Base-by-base conservation (phyloP, 768 basidiomycete species). In the Leccinum arenicola region DNA sequence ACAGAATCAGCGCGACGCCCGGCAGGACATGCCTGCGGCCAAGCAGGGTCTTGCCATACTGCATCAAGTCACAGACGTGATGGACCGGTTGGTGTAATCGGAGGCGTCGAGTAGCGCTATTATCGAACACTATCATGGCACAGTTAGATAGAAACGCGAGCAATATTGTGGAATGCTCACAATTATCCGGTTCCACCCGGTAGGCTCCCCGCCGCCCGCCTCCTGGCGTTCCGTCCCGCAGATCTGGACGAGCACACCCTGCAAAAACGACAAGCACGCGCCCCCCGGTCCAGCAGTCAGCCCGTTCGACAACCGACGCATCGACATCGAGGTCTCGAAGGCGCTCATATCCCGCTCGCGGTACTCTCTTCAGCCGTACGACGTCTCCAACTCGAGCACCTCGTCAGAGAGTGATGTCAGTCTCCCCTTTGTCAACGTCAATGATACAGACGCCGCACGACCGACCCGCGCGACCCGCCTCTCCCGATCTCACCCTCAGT, bases 1-100 rank as follows among this genome's bases (percentile, higher is more conserved):
- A 87, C 25, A 98, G 73, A 50, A 87, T 80, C 5, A 78, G 75
- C 0, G 88, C 82, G 0, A 98, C 95, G 47, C 84, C 84, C 0
- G 93, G 85, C 55, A 95, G 80, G 45, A 98, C 96, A 74, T 98
- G 96, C 51, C 92, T 76, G 31, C 93, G 78, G 2, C 96, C 95
- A 8, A 99, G 81, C 54, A 99, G 70, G n/a, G 82, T 83, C 78
- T 95, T 98, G 7, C 97, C 97, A 66, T 90, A 79, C 50, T 93
- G 86, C 95, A 96, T 96, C 19, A 99, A 76, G 62, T 98, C 84
- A 0, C 92, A 82, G 9, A 98, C 95, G 25, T 25, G 23, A 25
- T 25, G 23, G 23, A 25, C 23, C 23, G 23, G 23, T 25, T 25
- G 23, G 23, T 25, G 23, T 25, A 25, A 25, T 25, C 23, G 23